Percentiles rank a stretch among this genome's conserved stretches.
Conservation (phyloP, 2,329 filamentous ascomycete genomes). For the Hymenoscyphus salicellus region DNA sequence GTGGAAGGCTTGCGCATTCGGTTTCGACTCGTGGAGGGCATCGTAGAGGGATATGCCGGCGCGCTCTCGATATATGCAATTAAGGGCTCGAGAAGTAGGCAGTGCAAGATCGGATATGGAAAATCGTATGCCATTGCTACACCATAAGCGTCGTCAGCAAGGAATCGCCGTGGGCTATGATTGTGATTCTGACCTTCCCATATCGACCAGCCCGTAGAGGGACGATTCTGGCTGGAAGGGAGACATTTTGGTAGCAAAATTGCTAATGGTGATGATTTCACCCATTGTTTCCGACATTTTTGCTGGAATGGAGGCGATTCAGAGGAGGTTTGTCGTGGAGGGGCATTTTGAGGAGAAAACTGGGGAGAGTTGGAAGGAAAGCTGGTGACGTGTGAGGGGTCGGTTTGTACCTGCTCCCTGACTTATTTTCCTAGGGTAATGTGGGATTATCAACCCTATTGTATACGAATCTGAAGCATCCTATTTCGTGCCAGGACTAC, state of each 20-base stretch:
- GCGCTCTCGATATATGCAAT: slow-evolving; percentile 74
- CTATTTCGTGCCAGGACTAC: too few relatives aligned
- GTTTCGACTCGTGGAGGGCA: slow-evolving; percentile 57
- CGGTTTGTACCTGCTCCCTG: too few relatives aligned
- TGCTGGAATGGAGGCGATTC: not conserved
- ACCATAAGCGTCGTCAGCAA: not conserved
- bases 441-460: too few relatives aligned
- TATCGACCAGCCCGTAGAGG: slow-evolving; percentile 36
- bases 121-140: slow-evolving; percentile 88
- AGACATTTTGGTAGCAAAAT: slow-evolving; percentile 32
- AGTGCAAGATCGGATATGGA: slow-evolving; percentile 80
- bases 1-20: slow-evolving; percentile 33
- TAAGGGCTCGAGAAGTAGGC: slow-evolving; percentile 67
- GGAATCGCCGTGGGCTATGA: too few relatives aligned
- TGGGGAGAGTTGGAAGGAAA: not conserved
- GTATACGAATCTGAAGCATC: too few relatives aligned
- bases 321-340: too few relatives aligned
- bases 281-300: slow-evolving; percentile 24
- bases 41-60: slow-evolving; percentile 84
- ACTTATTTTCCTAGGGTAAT: too few relatives aligned
- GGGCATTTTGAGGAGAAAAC: not conserved
- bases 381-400: too few relatives aligned
- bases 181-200: slow-evolving; percentile 34
- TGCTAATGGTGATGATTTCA: slow-evolving; percentile 33
- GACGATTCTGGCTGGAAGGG: slow-evolving; percentile 24